A percentile compares a stretch with the other conserved stretches of the same genome.
These are phyloP conservation scores for Punctularia strigosozonata DNA, from an alignment of 768 basidiomycete species.

Conservation along the genomic window DNA sequence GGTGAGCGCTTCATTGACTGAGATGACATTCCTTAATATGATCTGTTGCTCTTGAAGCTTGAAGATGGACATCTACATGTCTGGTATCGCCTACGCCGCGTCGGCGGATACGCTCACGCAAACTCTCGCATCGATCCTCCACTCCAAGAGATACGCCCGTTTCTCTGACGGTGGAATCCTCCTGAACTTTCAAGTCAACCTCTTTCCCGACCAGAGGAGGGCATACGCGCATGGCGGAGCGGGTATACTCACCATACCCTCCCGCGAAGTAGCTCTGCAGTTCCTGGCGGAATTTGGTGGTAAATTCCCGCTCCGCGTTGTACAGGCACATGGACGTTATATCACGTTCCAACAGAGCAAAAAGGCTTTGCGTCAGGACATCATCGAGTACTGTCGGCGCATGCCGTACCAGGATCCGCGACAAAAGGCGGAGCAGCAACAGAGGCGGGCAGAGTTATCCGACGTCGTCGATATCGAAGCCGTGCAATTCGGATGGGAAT, in stretches of 20 bases:
- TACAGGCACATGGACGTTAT: slow-evolving; percentile 20
- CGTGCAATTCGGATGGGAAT: slow-evolving; percentile 53
- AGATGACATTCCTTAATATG: too few species aligned
- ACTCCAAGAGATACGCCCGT: too few species aligned
- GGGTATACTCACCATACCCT: slow-evolving; percentile 39
- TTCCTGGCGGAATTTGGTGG: slow-evolving; percentile 32
- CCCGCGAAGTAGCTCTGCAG: slow-evolving; percentile 20
- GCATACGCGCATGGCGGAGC: slow-evolving; percentile 26
- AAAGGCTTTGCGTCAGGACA: slow-evolving; percentile 8
- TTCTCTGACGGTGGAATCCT: too few species aligned
- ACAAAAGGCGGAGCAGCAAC: not conserved
- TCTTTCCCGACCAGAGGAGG: slow-evolving; percentile 27
- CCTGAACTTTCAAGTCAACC: slow-evolving; percentile 42
- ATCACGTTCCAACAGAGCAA: slow-evolving; percentile 16
- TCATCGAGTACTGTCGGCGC: slow-evolving; percentile 22
- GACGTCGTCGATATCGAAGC: slow-evolving; percentile 20
- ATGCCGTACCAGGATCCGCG: slow-evolving; percentile 31
- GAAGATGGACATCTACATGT: too few species aligned
- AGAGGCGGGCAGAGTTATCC: slow-evolving; percentile 15
- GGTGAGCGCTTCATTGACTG: too few species aligned
- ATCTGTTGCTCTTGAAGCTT: too few species aligned
- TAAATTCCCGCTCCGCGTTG: slow-evolving; percentile 3
- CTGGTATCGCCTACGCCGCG: too few species aligned
- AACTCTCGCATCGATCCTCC: too few species aligned
- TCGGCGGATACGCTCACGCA: too few species aligned